Evolutionary conservation across 306 rosid species (phyloP), one percentile per base, ranked within the genome.

Genomic region (Dalbergia cultrata): DNA sequence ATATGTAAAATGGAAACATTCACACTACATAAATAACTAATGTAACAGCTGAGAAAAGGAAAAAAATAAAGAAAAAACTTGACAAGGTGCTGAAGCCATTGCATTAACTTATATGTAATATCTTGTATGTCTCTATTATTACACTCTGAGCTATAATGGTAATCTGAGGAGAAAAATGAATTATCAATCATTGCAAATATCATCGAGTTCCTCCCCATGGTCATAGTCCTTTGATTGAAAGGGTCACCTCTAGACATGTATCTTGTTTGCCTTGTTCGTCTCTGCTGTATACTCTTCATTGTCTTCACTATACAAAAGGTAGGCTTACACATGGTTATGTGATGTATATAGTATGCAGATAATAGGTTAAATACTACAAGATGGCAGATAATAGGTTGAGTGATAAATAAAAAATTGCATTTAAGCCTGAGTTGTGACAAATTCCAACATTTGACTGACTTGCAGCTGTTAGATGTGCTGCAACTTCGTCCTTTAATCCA

Each of bases 391-490:
- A 26, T 26, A 26, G 31, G 31, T 26, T 26, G 31, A 26, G 31
- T 26, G 31, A 26, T 26, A 26, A 1, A 26, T 26, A 26, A 26
- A 26, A 26, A 26, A 1, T 26, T 26, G 31, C 31, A 26, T 21
- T 21, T 26, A 3, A 26, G 31, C 2, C 31, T 26, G 31, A 26
- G 31, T 26, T 26, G 31, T n/a, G 16, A 13, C 34, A 47, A 76
- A 62, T 67, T 53, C 79, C 3, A 53, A 53, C 33, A 59, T 12
- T 16, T 53, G 56, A 86, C 88, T 86, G 83, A 88, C 97, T 74
- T 62, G 89, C 92, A 92, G 82, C 87, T 77, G 82, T 84, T 92
- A 76, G 98, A 94, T 84, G 97, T 89, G 90, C 94, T 92, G 76
- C 97, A 90, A 77, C 83, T 81, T 83, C 87, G 79, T 81, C 94